Evolutionary conservation across 345 rosid species (phyloP).

Genomic region (Reutealis trisperma): DNA sequence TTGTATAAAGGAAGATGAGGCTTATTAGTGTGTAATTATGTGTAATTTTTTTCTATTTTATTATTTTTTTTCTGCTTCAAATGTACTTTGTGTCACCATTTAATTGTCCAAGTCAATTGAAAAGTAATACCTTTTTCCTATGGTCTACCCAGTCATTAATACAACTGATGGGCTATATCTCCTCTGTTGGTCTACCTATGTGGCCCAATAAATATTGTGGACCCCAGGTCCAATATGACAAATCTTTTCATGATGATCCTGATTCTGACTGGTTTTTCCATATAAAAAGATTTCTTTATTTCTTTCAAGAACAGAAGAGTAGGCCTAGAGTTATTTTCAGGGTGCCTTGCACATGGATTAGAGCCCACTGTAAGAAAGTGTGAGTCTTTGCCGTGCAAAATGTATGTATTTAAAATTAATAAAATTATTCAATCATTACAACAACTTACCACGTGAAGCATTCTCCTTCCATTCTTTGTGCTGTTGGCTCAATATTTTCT

Average conservation of each 20-base stretch:
- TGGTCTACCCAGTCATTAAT: constrained; percentile 19
- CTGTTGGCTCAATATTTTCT: too few species aligned
- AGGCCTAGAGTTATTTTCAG: constrained; percentile 8
- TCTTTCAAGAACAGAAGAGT: background rate
- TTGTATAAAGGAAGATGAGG: constrained; percentile 57
- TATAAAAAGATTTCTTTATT: background rate
- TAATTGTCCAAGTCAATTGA: constrained; percentile 28
- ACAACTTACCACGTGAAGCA: too few species aligned
- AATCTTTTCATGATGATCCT: constrained; percentile 18
- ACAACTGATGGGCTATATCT: constrained; percentile 32
- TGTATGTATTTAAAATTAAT: too few species aligned
- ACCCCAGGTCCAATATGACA: constrained; percentile 29
- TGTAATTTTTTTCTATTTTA: background rate
- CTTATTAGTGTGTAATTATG: constrained; percentile 16
- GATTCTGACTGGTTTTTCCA: constrained; percentile 17
- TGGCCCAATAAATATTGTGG: constrained; percentile 35
- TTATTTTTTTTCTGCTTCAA: constrained; percentile 4
- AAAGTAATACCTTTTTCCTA: background rate
- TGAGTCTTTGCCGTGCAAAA: too few species aligned
- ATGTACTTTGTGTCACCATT: background rate
- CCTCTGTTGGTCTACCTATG: constrained; percentile 20
- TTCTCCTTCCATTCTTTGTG: too few species aligned
- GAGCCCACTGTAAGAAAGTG: too few species aligned
- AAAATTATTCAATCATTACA: too few species aligned
- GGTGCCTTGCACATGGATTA: too few species aligned